Conservation (phyloP, 805 yeast species). For the Candida awuae region DNA sequence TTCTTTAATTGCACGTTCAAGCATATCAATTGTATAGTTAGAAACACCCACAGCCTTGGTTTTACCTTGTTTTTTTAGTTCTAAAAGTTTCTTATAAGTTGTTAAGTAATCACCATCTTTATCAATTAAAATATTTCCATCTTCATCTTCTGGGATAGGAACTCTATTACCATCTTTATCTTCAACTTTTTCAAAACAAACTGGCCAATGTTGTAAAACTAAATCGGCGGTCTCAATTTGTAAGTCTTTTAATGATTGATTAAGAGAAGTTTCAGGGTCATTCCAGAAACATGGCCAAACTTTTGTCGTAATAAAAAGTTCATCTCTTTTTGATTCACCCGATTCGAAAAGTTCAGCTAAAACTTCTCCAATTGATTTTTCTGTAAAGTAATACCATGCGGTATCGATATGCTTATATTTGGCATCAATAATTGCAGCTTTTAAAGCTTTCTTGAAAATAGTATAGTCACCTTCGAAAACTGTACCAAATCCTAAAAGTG, state of each 20-base stretch:
- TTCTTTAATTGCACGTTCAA: slow-evolving; percentile 35
- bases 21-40: slow-evolving; percentile 36
- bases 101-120: slow-evolving; percentile 79
- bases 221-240: slow-evolving; percentile 40
- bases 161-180: slow-evolving; percentile 29
- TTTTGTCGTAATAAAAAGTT: slow-evolving; percentile 66
- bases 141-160: slow-evolving; percentile 29
- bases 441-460: slow-evolving; percentile 17
- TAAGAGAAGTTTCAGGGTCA: slow-evolving; percentile 34
- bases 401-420: slow-evolving; percentile 46
- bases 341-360: slow-evolving; percentile 40
- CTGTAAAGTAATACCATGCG: slow-evolving; percentile 44
- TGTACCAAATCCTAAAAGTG: slow-evolving; percentile 71
- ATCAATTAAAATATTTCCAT: slow-evolving; percentile 49
- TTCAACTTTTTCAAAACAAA: slow-evolving; percentile 34
- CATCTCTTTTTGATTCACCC: slow-evolving; percentile 41
- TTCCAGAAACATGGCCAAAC: slow-evolving; percentile 46
- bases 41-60: slow-evolving; percentile 52
- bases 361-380: slow-evolving; percentile 36
- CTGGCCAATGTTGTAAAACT: slow-evolving; percentile 44
- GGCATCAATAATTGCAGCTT: slow-evolving; percentile 29
- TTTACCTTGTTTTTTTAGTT: slow-evolving; percentile 45
- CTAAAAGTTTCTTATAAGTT: slow-evolving; percentile 64
- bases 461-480: slow-evolving; percentile 11
- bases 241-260: slow-evolving; percentile 33